Evolutionary conservation across 2,329 filamentous ascomycete genomes (phyloP), one percentile per base, ranked within the genome.

Genomic region (Nemania sp.): DNA sequence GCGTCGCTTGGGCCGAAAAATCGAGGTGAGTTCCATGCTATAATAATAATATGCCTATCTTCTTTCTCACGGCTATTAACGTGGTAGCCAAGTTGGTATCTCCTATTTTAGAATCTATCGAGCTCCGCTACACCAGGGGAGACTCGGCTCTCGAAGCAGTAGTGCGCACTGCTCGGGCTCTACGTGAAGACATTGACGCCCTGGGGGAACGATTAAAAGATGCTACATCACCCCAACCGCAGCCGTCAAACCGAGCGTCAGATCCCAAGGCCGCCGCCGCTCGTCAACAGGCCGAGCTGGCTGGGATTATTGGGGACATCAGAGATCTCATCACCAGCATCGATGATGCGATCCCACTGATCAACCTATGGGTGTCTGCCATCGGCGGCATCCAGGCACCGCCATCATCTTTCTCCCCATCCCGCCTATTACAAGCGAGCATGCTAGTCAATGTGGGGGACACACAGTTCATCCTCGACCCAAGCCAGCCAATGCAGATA

Each of bases 331-430:
- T 98, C 1, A 82, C 83, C 11, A 89, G 91, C 8, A 97, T 99
- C 69, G 95, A 98, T 78, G 91, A 96, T 79, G 92, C 95, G 13
- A 93, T 98, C 11, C 95, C 95, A 0, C 84, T 97, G 3, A 91
- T 99, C 77, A 97, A 96, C 74, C 85, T 99, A 29, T 96, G 96
- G 63, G 97, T 99, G 72, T 96, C 93, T 1, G 95, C 94, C 0
- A 98, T 95, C 1, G 96, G 96, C 0, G 94, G 95, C 64, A 97
- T 89, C 66, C 84, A 98, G 32, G 93, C 89, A 2, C 83, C 98
- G 29, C 93, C 94, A 0, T 85, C 92, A 1, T 91, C 91, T 10
- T 92, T 98, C 52, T 98, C 95, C 1, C 95, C 95, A 1, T 98
- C 95, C 4, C 88, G 96, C 47, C 82, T 99, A 49, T 83, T 98